Percentiles rank a stretch among this genome's conserved stretches.
These are phyloP conservation scores for Alisma plantagoaquatica DNA, from an alignment of 106 monocot species.

Conservation along the genomic window DNA sequence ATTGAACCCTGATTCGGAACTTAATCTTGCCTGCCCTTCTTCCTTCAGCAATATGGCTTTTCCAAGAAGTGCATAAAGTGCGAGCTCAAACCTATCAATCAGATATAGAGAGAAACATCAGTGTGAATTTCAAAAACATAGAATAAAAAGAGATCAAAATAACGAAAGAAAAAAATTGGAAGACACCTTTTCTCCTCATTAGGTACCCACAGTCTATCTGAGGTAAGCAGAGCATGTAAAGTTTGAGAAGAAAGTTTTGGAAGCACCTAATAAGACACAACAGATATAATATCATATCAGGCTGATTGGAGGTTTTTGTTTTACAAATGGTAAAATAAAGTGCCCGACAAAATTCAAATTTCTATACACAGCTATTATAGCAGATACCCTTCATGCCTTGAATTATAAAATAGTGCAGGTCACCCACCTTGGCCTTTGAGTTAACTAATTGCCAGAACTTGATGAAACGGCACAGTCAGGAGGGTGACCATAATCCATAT, in stretches of 20 bases:
- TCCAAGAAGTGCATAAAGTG: conserved; percentile 65
- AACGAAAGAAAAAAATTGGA: background rate
- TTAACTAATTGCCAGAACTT: too few relatives aligned
- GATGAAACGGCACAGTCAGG: too few relatives aligned
- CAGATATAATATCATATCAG: too few relatives aligned
- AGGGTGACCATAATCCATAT: too few relatives aligned
- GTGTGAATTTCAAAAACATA: background rate
- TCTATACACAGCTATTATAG: too few relatives aligned
- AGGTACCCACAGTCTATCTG: conserved; percentile 93
- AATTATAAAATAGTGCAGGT: too few relatives aligned
- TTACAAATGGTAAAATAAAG: too few relatives aligned
- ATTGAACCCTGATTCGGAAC: conserved; percentile 17
- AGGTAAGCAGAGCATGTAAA: conserved; percentile 80
- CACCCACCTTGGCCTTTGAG: too few relatives aligned
- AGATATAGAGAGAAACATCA: conserved; percentile 11
- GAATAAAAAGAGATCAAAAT: background rate
- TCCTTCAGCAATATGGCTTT: conserved; percentile 44
- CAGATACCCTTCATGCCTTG: too few relatives aligned
- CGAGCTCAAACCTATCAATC: conserved; percentile 97
- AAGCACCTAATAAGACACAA: conserved; percentile 43
- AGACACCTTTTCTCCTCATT: conserved; percentile 92
- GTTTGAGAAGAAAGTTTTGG: conserved; percentile 96
- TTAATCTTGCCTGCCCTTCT: conserved; percentile 28
- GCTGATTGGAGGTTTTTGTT: too few relatives aligned
- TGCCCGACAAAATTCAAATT: too few relatives aligned